Conservation (phyloP, 2,329 filamentous ascomycete genomes). For the Aspergillus sp. region DNA sequence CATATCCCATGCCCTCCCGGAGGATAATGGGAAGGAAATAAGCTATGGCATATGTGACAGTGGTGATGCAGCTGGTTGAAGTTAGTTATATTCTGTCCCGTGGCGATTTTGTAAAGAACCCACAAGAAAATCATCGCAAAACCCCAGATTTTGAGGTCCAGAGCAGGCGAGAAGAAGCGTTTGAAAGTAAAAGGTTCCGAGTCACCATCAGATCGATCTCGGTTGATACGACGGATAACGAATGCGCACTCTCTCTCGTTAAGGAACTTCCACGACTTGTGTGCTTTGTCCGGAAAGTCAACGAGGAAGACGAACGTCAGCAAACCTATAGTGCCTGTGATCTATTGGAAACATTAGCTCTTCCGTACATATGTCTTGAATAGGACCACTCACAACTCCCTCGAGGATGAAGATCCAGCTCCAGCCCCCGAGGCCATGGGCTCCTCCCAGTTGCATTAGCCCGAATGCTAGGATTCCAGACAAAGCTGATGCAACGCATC, state of each 20-base stretch:
- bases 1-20: constrained; percentile 56
- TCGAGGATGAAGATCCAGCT: constrained; percentile 56
- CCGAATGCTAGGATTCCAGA: constrained; percentile 44
- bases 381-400: constrained; percentile 35
- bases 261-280: constrained; percentile 30
- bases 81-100: neutral
- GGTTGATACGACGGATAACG: constrained; percentile 48
- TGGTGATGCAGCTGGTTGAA: constrained; percentile 50
- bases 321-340: constrained; percentile 22
- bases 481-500: constrained; percentile 44
- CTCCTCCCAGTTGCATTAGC: constrained; percentile 38
- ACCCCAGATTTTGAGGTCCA: constrained; percentile 52
- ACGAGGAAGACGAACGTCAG: constrained; percentile 32
- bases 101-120: constrained; percentile 39
- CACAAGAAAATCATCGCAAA: constrained; percentile 49
- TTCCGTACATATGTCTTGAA: neutral
- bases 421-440: constrained; percentile 42
- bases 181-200: constrained; percentile 43
- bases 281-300: constrained; percentile 31
- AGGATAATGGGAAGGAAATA: constrained; percentile 78
- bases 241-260: constrained; percentile 41
- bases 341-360: constrained; percentile 9
- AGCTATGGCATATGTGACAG: constrained; percentile 70
- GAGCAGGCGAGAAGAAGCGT: constrained; percentile 44
- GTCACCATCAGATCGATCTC: constrained; percentile 49